Evolutionary conservation across 2,329 filamentous ascomycete species (phyloP), one percentile per base, ranked within the genome.

Genomic region (Scleromitrula shiraiana): DNA sequence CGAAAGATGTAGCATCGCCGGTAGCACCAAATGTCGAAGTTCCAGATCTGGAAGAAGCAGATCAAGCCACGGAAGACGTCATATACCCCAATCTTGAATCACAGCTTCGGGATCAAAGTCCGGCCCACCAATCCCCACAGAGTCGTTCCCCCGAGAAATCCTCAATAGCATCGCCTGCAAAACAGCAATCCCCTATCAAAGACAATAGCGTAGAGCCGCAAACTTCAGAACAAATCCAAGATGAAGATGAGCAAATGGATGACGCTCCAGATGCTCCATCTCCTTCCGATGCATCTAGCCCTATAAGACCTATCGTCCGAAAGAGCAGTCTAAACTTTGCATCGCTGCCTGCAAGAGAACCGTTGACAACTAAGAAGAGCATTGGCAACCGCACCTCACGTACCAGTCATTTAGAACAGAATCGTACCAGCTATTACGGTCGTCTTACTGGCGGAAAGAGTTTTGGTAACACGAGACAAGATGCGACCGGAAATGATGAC

Each of bases 281-380:
- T 3, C 76, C 77, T 14, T 86, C 83, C 2, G 83, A 87, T 40
- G 75, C 71, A 1, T 88, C 85, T 0, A 90, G 84, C 57, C 86
- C 86, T 0, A 80, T 85, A 41, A 77, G 87, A 56, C 84, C 85
- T 2, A 73, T 87, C 24, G 57, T 94, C 56, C 83, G 91, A 51
- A 97, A 97, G 73, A 95, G 90, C 67, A 97, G 91, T 64, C 75
- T 98, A 51, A 95, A 86, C 50, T 97, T 98, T 68, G 88, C 93
- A 30, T 88, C 93, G 15, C 73, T 98, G 10, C 93, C 93, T 24
- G 90, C 91, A 2, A 79, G 93, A 52, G 91, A 97, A 61, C 91
- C 91, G 29, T 72, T 97, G 44, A 80, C 82, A 26, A 79, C 78
- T 14, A 94, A 94, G 65, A 91, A 90, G 68, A 94, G 85, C 64